Evolutionary conservation across 2,329 filamentous ascomycete genomes (phyloP).

Genomic region (Helotiales sp.): DNA sequence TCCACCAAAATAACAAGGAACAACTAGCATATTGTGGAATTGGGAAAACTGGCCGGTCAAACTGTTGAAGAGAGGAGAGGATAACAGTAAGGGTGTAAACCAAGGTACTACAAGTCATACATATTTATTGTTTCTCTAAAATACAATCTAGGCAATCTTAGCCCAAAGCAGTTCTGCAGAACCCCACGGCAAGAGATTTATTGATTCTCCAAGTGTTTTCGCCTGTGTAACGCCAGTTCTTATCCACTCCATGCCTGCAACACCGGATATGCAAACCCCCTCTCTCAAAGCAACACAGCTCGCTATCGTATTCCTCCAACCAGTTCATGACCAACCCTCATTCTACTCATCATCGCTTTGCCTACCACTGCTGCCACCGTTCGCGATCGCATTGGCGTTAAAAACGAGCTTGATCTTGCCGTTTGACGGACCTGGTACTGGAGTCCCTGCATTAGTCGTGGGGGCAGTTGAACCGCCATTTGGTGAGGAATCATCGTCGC

Average conservation of each 20-base stretch:
- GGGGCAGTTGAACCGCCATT: constrained; percentile 50
- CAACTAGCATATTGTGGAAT: too few species aligned
- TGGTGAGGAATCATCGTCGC: constrained; percentile 51
- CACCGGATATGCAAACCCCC: constrained; percentile 9
- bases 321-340: not conserved
- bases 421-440: constrained; percentile 57
- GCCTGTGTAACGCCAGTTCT: constrained; percentile 19
- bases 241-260: constrained; percentile 17
- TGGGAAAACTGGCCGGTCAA: too few species aligned
- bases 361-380: constrained; percentile 48
- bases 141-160: constrained; percentile 40
- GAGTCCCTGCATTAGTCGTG: constrained; percentile 66
- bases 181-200: constrained; percentile 3
- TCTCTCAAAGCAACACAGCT: not conserved
- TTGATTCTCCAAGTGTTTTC: constrained; percentile 9
- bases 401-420: constrained; percentile 71
- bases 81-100: too few species aligned
- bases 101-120: constrained; percentile 19
- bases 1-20: too few species aligned
- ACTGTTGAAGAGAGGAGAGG: too few species aligned
- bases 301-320: not conserved
- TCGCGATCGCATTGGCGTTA: constrained; percentile 46
- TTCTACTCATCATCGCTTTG: constrained; percentile 56
- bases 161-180: constrained; percentile 14
- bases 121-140: constrained; percentile 38